phyloP scores from a whole-genome alignment of 2,329 filamentous ascomycete genomes.

The Pestalotiopsis sp. region DNA sequence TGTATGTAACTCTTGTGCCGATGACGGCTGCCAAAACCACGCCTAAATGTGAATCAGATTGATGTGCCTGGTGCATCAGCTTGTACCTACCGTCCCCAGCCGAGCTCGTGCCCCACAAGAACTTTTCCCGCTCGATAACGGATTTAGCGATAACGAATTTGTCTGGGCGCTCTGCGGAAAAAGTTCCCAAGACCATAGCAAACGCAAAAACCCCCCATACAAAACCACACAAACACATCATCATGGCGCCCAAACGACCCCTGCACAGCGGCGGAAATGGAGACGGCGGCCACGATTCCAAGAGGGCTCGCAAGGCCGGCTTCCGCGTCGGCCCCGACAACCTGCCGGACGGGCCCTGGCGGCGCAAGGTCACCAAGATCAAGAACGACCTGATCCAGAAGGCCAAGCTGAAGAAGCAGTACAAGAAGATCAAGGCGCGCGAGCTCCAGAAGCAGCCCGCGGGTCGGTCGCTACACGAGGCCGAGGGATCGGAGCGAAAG shows the following conservation, averaged over 20 bases:
- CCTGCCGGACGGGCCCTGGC: constrained; percentile 86
- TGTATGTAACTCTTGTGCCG: neutral
- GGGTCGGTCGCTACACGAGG: constrained; percentile 17
- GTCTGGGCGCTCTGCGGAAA: neutral
- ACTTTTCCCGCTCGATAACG: neutral
- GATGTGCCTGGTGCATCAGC: neutral
- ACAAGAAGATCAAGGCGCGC: constrained; percentile 80
- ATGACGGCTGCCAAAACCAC: neutral
- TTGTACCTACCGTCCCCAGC: neutral
- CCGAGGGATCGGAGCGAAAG: constrained; percentile 43
- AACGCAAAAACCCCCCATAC: neutral
- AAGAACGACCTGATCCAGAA: constrained; percentile 89
- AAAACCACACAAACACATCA: no score
- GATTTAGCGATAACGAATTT: constrained; percentile 1
- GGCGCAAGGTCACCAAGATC: constrained; percentile 86
- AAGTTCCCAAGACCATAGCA: neutral
- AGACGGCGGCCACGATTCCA: constrained; percentile 40
- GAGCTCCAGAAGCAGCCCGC: constrained; percentile 24
- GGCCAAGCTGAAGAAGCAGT: constrained; percentile 90
- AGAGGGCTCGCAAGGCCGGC: constrained; percentile 66
- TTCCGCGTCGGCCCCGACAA: constrained; percentile 90
- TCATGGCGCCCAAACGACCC: constrained; percentile 64
- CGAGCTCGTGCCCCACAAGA: neutral
- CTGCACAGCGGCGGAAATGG: constrained; percentile 48
- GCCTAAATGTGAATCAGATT: neutral